These are phyloP conservation scores for Hymenochaete sp. DNA, from an alignment of 1,284 basidiomycete species.

Conservation along the genomic window DNA sequence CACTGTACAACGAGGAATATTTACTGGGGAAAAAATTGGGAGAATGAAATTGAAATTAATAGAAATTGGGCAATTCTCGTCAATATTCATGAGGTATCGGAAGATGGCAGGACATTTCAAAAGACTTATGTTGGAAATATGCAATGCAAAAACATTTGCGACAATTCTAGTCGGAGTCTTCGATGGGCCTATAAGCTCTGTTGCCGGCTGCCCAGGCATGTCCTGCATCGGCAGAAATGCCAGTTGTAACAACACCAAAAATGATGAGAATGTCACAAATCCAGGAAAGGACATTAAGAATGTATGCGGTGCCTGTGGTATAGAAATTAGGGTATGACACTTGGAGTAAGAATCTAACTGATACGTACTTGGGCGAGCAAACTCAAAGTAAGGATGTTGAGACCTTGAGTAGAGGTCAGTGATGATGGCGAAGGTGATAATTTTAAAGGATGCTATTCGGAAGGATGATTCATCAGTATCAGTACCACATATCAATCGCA, in stretches of 20 bases:
- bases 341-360: background rate
- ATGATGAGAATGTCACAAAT: conserved; percentile 42
- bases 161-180: background rate
- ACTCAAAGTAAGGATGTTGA: conserved; percentile 42
- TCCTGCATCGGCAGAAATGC: conserved; percentile 57
- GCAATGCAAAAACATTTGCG: background rate
- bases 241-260: conserved; percentile 49
- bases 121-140: no score
- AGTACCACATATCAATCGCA: background rate
- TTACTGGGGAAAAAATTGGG: background rate
- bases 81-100: background rate
- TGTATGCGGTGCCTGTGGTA: conserved; percentile 45
- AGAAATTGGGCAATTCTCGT: background rate
- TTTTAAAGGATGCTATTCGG: conserved; percentile 47
- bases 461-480: no score
- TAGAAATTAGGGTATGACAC: conserved; percentile 8
- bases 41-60: background rate
- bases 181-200: conserved; percentile 39
- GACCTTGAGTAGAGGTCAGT: conserved; percentile 47
- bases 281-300: conserved; percentile 56
- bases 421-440: conserved; percentile 56
- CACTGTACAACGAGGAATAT: background rate
- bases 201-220: conserved; percentile 70
- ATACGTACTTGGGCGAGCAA: conserved; percentile 50
- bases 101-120: no score